A percentile compares a stretch with the other conserved stretches of the same genome.
These are phyloP conservation scores for Colletotrichum endophyticum DNA, from an alignment of 2,329 filamentous ascomycete species.

Conservation along the genomic window DNA sequence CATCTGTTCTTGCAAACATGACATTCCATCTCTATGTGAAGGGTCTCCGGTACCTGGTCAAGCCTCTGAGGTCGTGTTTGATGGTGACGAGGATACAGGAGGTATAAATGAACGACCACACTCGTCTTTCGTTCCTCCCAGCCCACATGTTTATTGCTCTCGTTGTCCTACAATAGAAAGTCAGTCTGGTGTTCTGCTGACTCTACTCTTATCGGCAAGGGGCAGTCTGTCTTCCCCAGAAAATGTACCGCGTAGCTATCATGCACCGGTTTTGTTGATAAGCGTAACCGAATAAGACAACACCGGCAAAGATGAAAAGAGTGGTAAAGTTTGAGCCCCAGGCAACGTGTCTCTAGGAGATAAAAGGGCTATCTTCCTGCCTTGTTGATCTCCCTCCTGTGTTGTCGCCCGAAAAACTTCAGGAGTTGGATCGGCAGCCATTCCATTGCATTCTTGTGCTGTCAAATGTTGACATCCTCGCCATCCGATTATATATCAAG, in stretches of 20 bases:
- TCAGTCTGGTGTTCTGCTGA: too few species aligned
- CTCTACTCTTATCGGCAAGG: not conserved
- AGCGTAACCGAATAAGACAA: not conserved
- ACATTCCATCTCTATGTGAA: not conserved
- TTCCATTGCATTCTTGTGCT: not conserved
- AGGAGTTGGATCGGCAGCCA: not conserved
- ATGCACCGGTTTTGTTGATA: not conserved
- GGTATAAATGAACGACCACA: not conserved
- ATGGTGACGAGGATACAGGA: not conserved
- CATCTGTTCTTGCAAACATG: not conserved
- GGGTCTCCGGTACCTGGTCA: not conserved
- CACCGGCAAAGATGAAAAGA: not conserved
- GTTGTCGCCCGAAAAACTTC: not conserved
- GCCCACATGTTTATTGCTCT: too few species aligned
- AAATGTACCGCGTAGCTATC: not conserved
- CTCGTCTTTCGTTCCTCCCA: too few species aligned
- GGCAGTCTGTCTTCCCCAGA: not conserved
- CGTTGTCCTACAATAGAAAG: too few species aligned
- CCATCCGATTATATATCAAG: not conserved
- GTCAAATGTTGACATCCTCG: not conserved
- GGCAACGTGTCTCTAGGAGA: not conserved
- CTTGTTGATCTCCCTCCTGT: not conserved
- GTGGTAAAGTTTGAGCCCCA: not conserved
- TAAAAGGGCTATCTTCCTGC: not conserved
- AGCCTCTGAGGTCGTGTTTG: not conserved